Conservation (phyloP, 148 eudicot species). For the Spergularia marina region DNA sequence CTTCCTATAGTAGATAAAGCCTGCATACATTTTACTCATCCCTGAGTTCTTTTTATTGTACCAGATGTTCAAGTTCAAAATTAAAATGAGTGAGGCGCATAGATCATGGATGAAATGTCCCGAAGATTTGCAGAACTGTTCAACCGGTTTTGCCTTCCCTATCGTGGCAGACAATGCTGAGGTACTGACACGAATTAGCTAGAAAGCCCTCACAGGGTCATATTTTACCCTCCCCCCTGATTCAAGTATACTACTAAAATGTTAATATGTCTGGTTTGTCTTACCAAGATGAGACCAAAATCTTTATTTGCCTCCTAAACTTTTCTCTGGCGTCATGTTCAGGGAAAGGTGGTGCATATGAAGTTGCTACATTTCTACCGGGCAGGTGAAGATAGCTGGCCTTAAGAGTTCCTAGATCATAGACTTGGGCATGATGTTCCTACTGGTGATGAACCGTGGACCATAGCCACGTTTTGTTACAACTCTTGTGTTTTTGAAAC, state of each 20-base stretch:
- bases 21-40: neutral
- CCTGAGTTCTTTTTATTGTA: conserved; percentile 3
- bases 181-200: conserved; percentile 33
- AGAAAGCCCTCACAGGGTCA: neutral
- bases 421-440: neutral
- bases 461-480: no score
- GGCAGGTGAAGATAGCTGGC: conserved; percentile 38
- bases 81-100: conserved; percentile 57
- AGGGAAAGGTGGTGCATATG: conserved; percentile 49
- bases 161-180: conserved; percentile 37
- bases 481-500: neutral
- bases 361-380: conserved; percentile 72
- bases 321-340: neutral
- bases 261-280: neutral
- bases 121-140: conserved; percentile 72
- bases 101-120: conserved; percentile 76
- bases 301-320: neutral
- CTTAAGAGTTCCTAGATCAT: conserved; percentile 8
- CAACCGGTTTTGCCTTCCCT: conserved; percentile 63
- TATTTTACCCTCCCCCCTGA: neutral
- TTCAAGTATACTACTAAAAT: neutral
- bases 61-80: conserved; percentile 67
- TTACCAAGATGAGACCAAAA: neutral
- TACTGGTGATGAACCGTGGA: neutral
- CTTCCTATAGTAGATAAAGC: neutral